Percentiles rank a stretch among this genome's conserved stretches.
Evolutionary conservation across 2,329 filamentous ascomycete species (phyloP).

Genomic region (Bimuria novae-zelandiae): DNA sequence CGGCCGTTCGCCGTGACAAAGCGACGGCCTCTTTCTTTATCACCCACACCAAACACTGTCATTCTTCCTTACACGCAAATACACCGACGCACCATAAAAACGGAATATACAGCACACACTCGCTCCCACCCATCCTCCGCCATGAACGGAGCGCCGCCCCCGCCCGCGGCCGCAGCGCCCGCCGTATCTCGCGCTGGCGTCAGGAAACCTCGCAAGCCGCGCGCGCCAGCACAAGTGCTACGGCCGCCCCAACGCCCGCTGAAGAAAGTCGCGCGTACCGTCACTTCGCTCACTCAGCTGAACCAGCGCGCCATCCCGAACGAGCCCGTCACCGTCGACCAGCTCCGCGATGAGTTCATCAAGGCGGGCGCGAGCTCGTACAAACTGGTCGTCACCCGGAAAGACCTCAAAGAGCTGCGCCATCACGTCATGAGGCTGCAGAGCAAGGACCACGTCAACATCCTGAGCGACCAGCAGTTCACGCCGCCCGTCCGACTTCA

Average conservation of each 20-base stretch:
- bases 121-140: conserved; percentile 9
- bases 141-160: conserved; percentile 24
- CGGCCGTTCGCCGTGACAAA: neutral
- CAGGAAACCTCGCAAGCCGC: conserved; percentile 36
- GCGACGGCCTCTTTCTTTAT: conserved; percentile 1
- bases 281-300: conserved; percentile 41
- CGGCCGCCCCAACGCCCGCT: conserved; percentile 40
- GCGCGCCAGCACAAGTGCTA: conserved; percentile 45
- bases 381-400: conserved; percentile 82
- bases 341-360: conserved; percentile 34
- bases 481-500: conserved; percentile 86
- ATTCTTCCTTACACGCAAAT: conserved; percentile 5
- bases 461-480: conserved; percentile 80
- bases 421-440: conserved; percentile 87
- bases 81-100: neutral
- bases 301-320: conserved; percentile 27
- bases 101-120: conserved; percentile 4
- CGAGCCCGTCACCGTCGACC: conserved; percentile 21
- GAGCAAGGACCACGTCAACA: conserved; percentile 62
- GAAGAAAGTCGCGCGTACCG: conserved; percentile 37
- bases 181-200: conserved; percentile 14
- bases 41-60: conserved; percentile 1
- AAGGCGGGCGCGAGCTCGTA: conserved; percentile 30
- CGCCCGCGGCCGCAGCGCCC: conserved; percentile 9
- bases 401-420: conserved; percentile 75